A percentile compares a stretch with the other conserved stretches of the same genome.
These are phyloP conservation scores for Themeda triandra DNA, from an alignment of 176 grass and related monocot species.

Conservation along the genomic window DNA sequence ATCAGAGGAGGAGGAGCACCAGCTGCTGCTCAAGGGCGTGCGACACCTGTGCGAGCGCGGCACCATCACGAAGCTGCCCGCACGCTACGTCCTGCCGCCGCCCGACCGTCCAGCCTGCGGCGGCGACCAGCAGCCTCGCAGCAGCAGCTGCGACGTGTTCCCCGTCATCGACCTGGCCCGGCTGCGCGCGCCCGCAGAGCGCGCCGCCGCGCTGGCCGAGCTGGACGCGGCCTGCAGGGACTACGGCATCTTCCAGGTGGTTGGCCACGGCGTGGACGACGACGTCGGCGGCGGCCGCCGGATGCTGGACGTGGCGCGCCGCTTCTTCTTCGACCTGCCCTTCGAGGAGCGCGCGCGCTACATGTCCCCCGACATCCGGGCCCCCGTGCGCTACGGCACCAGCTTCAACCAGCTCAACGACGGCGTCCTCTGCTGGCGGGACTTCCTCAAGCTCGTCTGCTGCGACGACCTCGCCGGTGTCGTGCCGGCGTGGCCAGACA, in stretches of 20 bases:
- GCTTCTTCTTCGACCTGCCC: slow-evolving; percentile 71
- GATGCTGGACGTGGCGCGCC: slow-evolving; percentile 39
- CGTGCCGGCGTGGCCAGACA: slow-evolving; percentile 47
- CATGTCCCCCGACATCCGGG: slow-evolving; percentile 52
- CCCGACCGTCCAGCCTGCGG: slow-evolving; percentile 36
- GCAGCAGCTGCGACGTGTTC: background rate
- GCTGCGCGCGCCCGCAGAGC: slow-evolving; percentile 13
- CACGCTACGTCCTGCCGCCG: slow-evolving; percentile 54
- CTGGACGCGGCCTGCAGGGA: slow-evolving; percentile 56
- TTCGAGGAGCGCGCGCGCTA: slow-evolving; percentile 30
- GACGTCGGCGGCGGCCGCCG: background rate
- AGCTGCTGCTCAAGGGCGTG: slow-evolving; percentile 46
- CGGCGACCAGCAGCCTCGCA: background rate
- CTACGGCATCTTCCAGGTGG: slow-evolving; percentile 70
- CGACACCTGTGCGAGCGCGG: slow-evolving; percentile 49
- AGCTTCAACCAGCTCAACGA: slow-evolving; percentile 85
- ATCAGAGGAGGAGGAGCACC: background rate
- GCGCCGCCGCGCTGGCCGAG: slow-evolving; percentile 22
- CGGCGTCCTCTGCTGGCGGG: slow-evolving; percentile 63
- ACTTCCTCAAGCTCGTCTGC: slow-evolving; percentile 74
- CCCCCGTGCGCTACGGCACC: slow-evolving; percentile 60
- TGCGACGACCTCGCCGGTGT: background rate
- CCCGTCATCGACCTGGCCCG: slow-evolving; percentile 56
- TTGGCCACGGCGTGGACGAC: slow-evolving; percentile 45
- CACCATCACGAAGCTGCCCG: slow-evolving; percentile 39